These are phyloP conservation scores for Ochromonas danica DNA, from an alignment of 108 stramenopile genomes.

Conservation along the genomic window DNA sequence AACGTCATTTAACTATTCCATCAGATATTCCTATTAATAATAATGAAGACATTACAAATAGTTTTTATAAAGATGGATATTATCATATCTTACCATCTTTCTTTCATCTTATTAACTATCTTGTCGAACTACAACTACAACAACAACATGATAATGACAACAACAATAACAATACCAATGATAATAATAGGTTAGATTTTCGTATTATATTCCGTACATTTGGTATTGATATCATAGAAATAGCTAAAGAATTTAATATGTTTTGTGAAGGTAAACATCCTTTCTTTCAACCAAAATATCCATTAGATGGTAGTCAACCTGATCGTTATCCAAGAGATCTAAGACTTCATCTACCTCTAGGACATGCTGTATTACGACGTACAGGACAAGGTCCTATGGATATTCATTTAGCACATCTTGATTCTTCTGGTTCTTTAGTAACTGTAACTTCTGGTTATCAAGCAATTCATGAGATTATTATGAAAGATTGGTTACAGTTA, in stretches of 20 bases:
- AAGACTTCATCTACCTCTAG: not conserved
- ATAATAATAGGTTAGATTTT: not conserved
- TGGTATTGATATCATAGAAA: not conserved
- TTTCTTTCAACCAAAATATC: constrained; percentile 3
- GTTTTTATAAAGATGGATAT: not conserved
- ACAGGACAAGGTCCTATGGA: too few relatives aligned
- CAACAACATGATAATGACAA: too few relatives aligned
- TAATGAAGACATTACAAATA: not conserved
- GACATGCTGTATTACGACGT: too few relatives aligned
- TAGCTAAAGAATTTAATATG: constrained; percentile 24
- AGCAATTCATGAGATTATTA: too few relatives aligned
- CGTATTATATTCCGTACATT: constrained; percentile 26
- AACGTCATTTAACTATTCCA: not conserved
- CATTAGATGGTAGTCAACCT: not conserved
- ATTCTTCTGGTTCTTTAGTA: too few relatives aligned
- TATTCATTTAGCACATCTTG: too few relatives aligned
- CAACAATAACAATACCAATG: not conserved
- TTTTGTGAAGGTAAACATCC: constrained; percentile 24
- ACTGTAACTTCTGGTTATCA: too few relatives aligned
- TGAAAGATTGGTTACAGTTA: too few relatives aligned
- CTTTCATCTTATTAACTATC: not conserved
- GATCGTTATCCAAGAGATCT: not conserved
- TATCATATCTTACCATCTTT: not conserved
- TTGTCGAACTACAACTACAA: too few relatives aligned
- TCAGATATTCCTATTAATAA: too few relatives aligned